phyloP scores from a whole-genome alignment of 805 yeast genomes.

The Candida schatavii region DNA sequence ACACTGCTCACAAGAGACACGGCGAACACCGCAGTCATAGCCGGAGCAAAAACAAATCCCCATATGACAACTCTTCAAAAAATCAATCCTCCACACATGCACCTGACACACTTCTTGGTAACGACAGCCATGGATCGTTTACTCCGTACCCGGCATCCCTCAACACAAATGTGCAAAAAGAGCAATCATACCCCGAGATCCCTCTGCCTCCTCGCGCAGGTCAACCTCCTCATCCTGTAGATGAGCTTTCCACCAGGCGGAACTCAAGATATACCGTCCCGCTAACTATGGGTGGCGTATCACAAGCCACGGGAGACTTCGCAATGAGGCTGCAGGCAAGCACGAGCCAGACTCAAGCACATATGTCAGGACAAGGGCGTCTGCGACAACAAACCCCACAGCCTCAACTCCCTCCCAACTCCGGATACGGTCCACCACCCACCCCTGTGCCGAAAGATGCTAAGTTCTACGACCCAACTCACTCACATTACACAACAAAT shows the following conservation, averaged over 20 bases:
- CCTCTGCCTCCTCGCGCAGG: background rate
- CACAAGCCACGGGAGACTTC: too few relatives aligned
- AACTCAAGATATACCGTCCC: background rate
- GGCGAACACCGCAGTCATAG: too few relatives aligned
- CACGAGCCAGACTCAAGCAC: too few relatives aligned
- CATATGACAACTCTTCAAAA: too few relatives aligned
- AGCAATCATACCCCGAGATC: background rate
- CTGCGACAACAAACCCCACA: background rate
- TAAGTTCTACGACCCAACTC: slow-evolving; percentile 6
- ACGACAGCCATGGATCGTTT: background rate
- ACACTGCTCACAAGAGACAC: background rate
- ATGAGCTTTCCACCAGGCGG: background rate
- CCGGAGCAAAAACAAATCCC: too few relatives aligned
- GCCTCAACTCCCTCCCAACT: background rate
- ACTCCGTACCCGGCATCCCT: background rate
- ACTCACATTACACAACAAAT: background rate
- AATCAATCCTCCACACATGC: too few relatives aligned
- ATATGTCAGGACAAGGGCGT: too few relatives aligned
- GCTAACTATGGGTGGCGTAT: background rate
- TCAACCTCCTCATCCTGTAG: background rate
- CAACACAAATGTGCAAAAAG: background rate
- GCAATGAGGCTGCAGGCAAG: too few relatives aligned
- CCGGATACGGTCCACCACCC: slow-evolving; percentile 1
- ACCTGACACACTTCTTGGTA: background rate
- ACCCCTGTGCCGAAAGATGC: slow-evolving; percentile 1